Evolutionary conservation across 1,139 yeast genomes (phyloP).

Genomic region (Magnusiomyces magnusii): DNA sequence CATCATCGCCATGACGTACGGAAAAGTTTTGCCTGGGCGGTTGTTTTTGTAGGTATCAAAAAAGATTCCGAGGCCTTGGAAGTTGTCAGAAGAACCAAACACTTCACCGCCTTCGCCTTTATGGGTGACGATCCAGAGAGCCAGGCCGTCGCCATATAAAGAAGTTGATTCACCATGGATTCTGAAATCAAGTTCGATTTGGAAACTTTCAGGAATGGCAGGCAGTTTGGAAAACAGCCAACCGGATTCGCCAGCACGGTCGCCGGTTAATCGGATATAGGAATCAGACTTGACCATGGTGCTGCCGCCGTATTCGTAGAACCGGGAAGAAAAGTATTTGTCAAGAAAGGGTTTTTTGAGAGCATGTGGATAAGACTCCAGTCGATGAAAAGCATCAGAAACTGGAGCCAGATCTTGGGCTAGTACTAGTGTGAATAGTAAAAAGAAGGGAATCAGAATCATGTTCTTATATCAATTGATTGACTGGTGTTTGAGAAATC

Average conservation of each 20-base stretch:
- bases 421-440: background rate
- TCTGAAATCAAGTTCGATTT: slow-evolving; percentile 59
- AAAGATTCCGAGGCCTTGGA: slow-evolving; percentile 66
- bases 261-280: slow-evolving; percentile 36
- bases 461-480: too few species aligned
- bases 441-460: too few species aligned
- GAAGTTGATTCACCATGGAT: slow-evolving; percentile 47
- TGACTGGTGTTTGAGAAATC: too few species aligned
- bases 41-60: slow-evolving; percentile 78
- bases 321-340: slow-evolving; percentile 29
- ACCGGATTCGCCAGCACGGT: slow-evolving; percentile 36
- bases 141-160: slow-evolving; percentile 75
- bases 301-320: slow-evolving; percentile 37
- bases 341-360: slow-evolving; percentile 27
- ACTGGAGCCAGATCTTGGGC: background rate
- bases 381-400: slow-evolving; percentile 14
- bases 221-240: slow-evolving; percentile 34
- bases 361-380: slow-evolving; percentile 18
- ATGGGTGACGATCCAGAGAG: slow-evolving; percentile 59
- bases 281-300: slow-evolving; percentile 32
- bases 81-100: slow-evolving; percentile 61
- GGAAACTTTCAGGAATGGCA: slow-evolving; percentile 33
- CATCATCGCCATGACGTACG: slow-evolving; percentile 60
- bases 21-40: slow-evolving; percentile 55
- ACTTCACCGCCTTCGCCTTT: slow-evolving; percentile 46